Evolutionary conservation across 208 protist species (phyloP).

Genomic region (Wallacemonas collosoma): DNA sequence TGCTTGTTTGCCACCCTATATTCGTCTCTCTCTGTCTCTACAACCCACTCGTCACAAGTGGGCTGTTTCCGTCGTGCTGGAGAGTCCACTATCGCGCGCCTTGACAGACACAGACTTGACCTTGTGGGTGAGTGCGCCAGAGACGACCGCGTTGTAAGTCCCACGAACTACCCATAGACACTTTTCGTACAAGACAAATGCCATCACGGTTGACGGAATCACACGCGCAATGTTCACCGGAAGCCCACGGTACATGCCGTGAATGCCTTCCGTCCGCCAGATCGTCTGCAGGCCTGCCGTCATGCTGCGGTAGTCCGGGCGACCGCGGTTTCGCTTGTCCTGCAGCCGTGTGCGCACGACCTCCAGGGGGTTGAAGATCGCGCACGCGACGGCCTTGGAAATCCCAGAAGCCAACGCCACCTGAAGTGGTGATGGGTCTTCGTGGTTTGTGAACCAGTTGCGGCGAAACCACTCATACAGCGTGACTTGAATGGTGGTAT

Average conservation of each 20-base stretch:
- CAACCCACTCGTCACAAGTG: neutral
- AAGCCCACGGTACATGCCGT: conserved; percentile 78
- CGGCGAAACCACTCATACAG: conserved; percentile 82
- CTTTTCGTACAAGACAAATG: conserved; percentile 87
- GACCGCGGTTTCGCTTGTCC: conserved; percentile 57
- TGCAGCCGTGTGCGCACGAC: conserved; percentile 84
- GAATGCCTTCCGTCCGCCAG: conserved; percentile 71
- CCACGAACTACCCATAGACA: conserved; percentile 49
- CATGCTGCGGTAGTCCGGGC: conserved; percentile 61
- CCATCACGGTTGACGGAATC: conserved; percentile 75
- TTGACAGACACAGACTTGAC: conserved; percentile 8
- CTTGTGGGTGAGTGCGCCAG: conserved; percentile 10
- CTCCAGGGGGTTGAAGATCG: conserved; percentile 83
- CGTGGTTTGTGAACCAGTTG: conserved; percentile 52
- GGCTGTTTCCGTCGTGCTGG: neutral
- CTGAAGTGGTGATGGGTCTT: conserved; percentile 60
- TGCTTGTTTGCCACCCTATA: neutral
- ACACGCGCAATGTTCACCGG: conserved; percentile 81
- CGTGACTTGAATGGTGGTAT: conserved; percentile 83
- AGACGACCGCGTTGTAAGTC: conserved; percentile 26
- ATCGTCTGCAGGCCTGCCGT: conserved; percentile 54
- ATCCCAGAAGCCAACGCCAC: conserved; percentile 67
- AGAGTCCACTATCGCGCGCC: conserved; percentile 1
- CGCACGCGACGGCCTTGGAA: conserved; percentile 69
- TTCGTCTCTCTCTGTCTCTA: neutral